phyloP scores from a whole-genome alignment of 352 stramenopile species.

The Phytophthora constricta region DNA sequence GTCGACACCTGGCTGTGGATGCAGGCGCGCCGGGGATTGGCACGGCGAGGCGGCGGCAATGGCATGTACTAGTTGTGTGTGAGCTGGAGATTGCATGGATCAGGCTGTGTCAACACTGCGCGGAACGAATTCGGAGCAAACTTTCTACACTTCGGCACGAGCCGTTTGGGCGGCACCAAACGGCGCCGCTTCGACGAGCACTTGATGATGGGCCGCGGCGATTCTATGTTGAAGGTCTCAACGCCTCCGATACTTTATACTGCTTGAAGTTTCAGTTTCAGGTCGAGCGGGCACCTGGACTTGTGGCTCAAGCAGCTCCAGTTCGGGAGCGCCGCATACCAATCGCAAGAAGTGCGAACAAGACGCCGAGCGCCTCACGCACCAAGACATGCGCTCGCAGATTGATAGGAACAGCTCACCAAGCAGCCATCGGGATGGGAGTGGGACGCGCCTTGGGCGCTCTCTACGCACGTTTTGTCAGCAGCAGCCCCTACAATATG shows the following conservation, averaged over 20 bases:
- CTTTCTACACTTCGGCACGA: too few species aligned
- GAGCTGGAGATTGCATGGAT: too few species aligned
- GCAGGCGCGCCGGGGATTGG: neutral
- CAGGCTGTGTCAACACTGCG: too few species aligned
- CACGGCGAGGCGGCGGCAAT: neutral
- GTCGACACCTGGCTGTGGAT: neutral
- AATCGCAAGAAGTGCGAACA: conserved; percentile 10
- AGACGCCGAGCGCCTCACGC: neutral
- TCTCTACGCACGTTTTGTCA: conserved; percentile 9
- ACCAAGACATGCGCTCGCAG: conserved; percentile 10
- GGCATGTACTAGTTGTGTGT: too few species aligned
- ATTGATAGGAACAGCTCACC: neutral
- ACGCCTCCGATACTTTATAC: conserved; percentile 49
- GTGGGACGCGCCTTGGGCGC: conserved; percentile 4
- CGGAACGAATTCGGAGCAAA: too few species aligned
- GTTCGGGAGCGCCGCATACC: conserved; percentile 13
- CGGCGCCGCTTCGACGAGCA: conserved; percentile 41
- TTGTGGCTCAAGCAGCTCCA: neutral
- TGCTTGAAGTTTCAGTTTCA: conserved; percentile 56
- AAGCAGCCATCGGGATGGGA: conserved; percentile 16
- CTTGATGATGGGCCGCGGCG: conserved; percentile 1
- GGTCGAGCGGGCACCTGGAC: too few species aligned
- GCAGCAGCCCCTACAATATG: too few species aligned
- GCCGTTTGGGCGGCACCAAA: too few species aligned
- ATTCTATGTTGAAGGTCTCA: conserved; percentile 49